phyloP scores from a whole-genome alignment of 768 basidiomycete genomes.

The Cystofilobasidium ferigula region DNA sequence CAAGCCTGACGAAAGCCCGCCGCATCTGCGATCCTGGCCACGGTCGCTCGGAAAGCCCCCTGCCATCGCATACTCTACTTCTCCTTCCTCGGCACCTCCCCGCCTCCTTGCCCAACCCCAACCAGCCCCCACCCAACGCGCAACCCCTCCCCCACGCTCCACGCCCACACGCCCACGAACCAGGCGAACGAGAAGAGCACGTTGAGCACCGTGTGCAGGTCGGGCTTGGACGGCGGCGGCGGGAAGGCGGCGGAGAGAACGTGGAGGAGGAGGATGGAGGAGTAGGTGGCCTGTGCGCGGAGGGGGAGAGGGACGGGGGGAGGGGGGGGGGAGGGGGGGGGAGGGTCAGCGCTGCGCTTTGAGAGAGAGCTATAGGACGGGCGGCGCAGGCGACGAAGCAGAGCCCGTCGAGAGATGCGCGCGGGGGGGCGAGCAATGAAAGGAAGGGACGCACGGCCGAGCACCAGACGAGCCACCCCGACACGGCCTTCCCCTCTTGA shows the following conservation, averaged over 20 bases:
- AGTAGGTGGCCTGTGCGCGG: constrained; percentile 47
- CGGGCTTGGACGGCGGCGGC: constrained; percentile 67
- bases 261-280: constrained; percentile 50
- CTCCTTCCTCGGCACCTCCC: too few species aligned
- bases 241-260: constrained; percentile 50
- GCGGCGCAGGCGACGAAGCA: too few species aligned
- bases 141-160: constrained; percentile 63
- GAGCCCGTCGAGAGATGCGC: background rate
- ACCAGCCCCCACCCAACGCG: constrained; percentile 55
- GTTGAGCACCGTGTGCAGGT: constrained; percentile 75
- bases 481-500: background rate
- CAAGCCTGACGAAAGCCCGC: too few species aligned
- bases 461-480: background rate
- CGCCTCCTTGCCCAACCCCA: too few species aligned
- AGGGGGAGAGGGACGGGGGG: constrained; percentile 7
- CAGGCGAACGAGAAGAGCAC: constrained; percentile 68
- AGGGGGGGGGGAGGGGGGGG: background rate
- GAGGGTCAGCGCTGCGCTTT: too few species aligned
- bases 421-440: constrained; percentile 44
- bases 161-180: constrained; percentile 70
- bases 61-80: too few species aligned
- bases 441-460: constrained; percentile 38
- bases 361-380: background rate
- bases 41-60: too few species aligned
- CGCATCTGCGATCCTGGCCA: too few species aligned